Conservation (phyloP, 2,329 filamentous ascomycete genomes). For the Colletotrichum trifolii region DNA sequence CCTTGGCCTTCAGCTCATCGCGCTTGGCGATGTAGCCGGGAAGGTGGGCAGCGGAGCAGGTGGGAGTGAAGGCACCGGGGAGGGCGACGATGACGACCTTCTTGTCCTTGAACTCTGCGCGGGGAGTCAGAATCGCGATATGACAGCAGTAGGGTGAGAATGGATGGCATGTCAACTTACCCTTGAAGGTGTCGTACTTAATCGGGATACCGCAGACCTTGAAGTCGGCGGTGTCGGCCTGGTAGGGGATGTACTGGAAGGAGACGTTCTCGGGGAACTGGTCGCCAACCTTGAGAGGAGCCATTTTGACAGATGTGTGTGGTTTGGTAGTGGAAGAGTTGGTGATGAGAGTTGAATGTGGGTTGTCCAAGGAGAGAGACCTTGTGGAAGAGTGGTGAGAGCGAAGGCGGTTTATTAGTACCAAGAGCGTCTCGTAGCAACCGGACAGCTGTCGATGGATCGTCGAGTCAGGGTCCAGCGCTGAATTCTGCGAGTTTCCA, state of each 20-base stretch:
- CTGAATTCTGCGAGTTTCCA: conserved; percentile 35
- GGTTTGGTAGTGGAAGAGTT: not conserved
- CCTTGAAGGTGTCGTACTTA: conserved; percentile 82
- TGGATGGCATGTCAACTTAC: conserved; percentile 48
- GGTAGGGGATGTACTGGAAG: conserved; percentile 88
- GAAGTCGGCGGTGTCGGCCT: conserved; percentile 74
- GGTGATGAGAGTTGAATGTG: not conserved
- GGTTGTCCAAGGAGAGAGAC: conserved; percentile 1
- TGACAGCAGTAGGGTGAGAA: not conserved
- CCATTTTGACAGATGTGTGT: conserved; percentile 50
- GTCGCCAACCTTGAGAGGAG: conserved; percentile 83
- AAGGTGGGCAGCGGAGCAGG: conserved; percentile 84
- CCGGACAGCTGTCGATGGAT: not conserved
- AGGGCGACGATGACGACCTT: conserved; percentile 68
- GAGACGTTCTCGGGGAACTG: conserved; percentile 82
- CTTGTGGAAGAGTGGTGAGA: not conserved
- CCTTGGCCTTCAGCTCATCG: conserved; percentile 78
- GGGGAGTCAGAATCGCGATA: not conserved
- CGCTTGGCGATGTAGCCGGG: conserved; percentile 82
- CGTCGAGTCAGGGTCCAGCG: conserved; percentile 34
- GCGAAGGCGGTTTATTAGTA: conserved; percentile 26
- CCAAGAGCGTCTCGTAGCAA: conserved; percentile 14
- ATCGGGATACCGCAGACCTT: conserved; percentile 82
- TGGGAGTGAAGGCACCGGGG: conserved; percentile 84
- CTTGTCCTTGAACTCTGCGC: conserved; percentile 65